Evolutionary conservation across 2,329 filamentous ascomycete genomes (phyloP), one percentile per base, ranked within the genome.

Genomic region (Fusarium drepaniforme): DNA sequence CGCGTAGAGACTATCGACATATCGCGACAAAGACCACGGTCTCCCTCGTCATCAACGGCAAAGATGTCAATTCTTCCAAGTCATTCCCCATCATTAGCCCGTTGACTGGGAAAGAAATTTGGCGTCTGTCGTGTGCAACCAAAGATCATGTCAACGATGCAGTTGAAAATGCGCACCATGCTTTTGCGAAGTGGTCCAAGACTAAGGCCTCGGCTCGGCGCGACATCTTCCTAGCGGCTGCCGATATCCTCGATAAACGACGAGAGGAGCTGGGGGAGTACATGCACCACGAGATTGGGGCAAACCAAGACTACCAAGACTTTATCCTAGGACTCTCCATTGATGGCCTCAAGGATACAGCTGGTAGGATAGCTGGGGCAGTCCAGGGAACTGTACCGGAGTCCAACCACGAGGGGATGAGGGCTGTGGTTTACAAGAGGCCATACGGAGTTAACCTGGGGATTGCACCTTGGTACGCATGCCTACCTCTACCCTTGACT

Each of bases 281-380:
- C 18, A 57, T 72, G 60, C 40, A 67, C 5, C 53, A 70, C 2
- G 71, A 74, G 30, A 70, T 73, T 16, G 72, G 64, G 5, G 72
- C 70, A 8, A 59, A 65, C 3, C 38, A 65, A 28, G 64, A 33
- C 33, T 74, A 66, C 16, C 67, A 70, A 7, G 53, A 74, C 3
- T 83, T 85, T 60, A 84, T 84, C 57, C 35, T 82, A 2, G 60
- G 65, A 1, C 70, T 81, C 6, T 67, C 82, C 0, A 70, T 79
- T 23, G 79, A 82, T 8, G 75, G 82, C 3, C 68, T 84, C 1
- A 77, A 76, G 6, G 83, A 85, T 67, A 80, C 83, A 5, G 83
- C 83, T 1, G 83, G 82, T 1, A 74, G 82, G 25, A 79, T 85
- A 6, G 75, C 72, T 2, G 68, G 65, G 4, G 80, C 74, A 4